phyloP scores from a whole-genome alignment of 257 asterid genomes.

The Solanum piurae region DNA sequence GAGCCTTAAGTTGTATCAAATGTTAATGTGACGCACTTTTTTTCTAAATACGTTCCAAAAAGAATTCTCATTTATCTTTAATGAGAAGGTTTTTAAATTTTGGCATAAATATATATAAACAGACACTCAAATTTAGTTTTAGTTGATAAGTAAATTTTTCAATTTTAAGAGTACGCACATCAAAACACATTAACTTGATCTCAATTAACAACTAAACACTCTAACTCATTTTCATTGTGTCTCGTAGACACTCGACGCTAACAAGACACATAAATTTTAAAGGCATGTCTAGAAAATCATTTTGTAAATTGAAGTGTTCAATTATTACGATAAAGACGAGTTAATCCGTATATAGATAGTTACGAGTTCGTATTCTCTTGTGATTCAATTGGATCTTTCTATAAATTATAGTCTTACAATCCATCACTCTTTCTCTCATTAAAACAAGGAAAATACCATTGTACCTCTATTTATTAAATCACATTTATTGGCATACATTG shows the following conservation, averaged over 20 bases:
- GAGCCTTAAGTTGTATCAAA: background rate
- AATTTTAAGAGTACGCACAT: background rate
- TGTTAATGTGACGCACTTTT: too few species aligned
- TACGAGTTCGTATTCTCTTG: background rate
- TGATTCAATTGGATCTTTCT: background rate
- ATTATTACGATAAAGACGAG: fast-evolving
- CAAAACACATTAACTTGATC: too few species aligned
- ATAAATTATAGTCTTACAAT: background rate
- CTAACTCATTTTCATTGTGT: fast-evolving
- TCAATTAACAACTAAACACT: too few species aligned
- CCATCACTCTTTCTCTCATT: background rate
- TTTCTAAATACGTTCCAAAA: too few species aligned
- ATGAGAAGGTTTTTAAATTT: background rate
- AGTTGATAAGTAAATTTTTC: fast-evolving
- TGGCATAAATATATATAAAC: background rate
- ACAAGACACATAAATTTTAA: too few species aligned
- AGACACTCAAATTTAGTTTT: background rate
- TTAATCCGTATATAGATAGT: too few species aligned
- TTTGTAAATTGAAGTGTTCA: too few species aligned
- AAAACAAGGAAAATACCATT: background rate
- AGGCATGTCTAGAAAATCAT: fast-evolving
- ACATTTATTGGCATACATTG: background rate
- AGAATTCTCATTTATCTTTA: too few species aligned
- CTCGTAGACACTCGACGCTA: too few species aligned
- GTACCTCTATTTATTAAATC: background rate